phyloP scores from a whole-genome alignment of 192 early-diverging fungal species.

The Tieghemiomyces parasiticus region DNA sequence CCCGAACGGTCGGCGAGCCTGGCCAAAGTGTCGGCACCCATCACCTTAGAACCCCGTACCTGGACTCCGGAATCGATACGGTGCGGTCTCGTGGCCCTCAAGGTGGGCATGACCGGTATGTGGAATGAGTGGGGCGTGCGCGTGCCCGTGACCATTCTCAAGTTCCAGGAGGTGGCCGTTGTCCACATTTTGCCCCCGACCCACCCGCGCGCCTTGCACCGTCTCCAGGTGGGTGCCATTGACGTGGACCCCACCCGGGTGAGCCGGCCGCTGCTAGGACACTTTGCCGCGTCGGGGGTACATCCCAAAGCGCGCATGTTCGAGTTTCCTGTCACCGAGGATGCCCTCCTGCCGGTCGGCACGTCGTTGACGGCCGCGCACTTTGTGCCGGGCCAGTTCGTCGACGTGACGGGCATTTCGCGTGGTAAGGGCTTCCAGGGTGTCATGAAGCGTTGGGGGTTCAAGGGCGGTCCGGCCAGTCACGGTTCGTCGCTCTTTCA shows the following conservation, averaged over 20 bases:
- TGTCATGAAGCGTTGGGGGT: slow-evolving; percentile 94
- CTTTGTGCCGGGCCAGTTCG: slow-evolving; percentile 90
- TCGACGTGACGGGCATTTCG: slow-evolving; percentile 77
- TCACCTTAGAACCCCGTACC: not conserved
- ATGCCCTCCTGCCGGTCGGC: slow-evolving; percentile 68
- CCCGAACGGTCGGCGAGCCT: not conserved
- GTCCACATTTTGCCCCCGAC: slow-evolving; percentile 34
- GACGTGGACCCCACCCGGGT: slow-evolving; percentile 42
- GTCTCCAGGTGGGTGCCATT: slow-evolving; percentile 53
- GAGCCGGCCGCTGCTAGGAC: slow-evolving; percentile 53
- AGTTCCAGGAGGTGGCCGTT: slow-evolving; percentile 59
- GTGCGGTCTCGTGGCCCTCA: slow-evolving; percentile 70
- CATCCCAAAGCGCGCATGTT: slow-evolving; percentile 61
- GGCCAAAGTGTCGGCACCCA: not conserved
- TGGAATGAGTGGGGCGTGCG: slow-evolving; percentile 91
- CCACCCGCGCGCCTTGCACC: slow-evolving; percentile 16
- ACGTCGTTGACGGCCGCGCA: slow-evolving; percentile 67
- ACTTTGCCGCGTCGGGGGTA: slow-evolving; percentile 54
- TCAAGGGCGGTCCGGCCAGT: slow-evolving; percentile 78
- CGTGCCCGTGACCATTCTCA: slow-evolving; percentile 72
- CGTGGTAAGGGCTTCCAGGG: slow-evolving; percentile 93
- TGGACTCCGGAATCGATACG: slow-evolving; percentile 39
- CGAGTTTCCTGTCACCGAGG: slow-evolving; percentile 71
- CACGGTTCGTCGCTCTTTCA: slow-evolving; percentile 90
- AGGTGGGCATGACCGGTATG: slow-evolving; percentile 88